Base-by-base conservation (phyloP, 768 basidiomycete genomes). In the Russula foetens region DNA sequence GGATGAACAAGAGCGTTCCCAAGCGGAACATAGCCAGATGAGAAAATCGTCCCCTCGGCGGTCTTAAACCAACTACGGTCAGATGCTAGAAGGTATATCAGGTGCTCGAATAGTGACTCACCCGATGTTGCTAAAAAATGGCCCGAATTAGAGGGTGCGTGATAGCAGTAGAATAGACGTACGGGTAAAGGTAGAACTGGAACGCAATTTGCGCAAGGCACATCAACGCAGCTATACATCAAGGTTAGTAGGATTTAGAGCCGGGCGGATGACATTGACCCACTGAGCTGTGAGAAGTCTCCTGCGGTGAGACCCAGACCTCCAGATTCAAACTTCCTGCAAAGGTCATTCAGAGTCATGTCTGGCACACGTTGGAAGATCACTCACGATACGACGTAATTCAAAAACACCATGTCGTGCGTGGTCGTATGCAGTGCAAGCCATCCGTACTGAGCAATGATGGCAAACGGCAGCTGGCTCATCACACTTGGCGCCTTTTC, bases 161-260 rank as follows among this genome's bases (percentile, higher is more conserved):
- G 43, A 2, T 15, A 15, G 39, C n/a, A n/a, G 24, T 19, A 45
- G 29, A 41, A 26, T 0, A 47, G 55, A 79, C 90, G 73, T 69
- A 92, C 88, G 90, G 90, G 77, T 93, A 93, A 38, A 92, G 79
- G 69, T 91, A 84, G 69, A 92, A 94, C 68, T 94, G 94, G 70
- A 94, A 96, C 39, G 85, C 84, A 53, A 97, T 89, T 71, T 95
- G 93, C 62, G 85, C 90, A n/a, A 93, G 78, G 72, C 92, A 95
- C 94, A 97, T 96, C 58, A 96, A 67, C 7, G 90, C 91, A 70
- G 90, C 90, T 92, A 65, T n/a, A 38, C 52, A 59, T n/a, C 58
- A 44, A 56, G 46, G 63, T 64, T n/a, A 24, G 51, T n/a, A 23
- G 64, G 29, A 66, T 48, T n/a, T 23, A 38, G 21, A 44, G 46